Evolutionary conservation across 2,329 filamentous ascomycete species (phyloP).

Genomic region (Monilinia laxa): DNA sequence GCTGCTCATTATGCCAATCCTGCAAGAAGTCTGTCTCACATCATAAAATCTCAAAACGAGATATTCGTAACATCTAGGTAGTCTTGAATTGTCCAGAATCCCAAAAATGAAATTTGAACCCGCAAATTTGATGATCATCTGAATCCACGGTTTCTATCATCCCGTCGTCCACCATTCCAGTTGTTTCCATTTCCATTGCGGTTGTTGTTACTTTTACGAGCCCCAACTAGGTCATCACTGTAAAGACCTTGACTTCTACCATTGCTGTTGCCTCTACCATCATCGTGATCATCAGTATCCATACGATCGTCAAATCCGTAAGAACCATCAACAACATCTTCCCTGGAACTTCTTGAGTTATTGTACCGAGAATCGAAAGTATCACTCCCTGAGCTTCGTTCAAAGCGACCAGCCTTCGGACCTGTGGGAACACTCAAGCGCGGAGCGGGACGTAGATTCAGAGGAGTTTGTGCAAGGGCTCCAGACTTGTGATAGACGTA

Average conservation of each 20-base stretch:
- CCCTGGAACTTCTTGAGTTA: conserved; percentile 27
- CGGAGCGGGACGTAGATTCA: conserved; percentile 11
- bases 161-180: conserved; percentile 30
- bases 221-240: conserved; percentile 38
- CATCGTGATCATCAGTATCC: conserved; percentile 38
- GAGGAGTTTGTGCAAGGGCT: conserved; percentile 22
- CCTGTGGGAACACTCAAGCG: conserved; percentile 33
- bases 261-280: conserved; percentile 22
- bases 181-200: conserved; percentile 29
- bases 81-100: neutral
- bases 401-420: conserved; percentile 36
- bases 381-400: conserved; percentile 31
- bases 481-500: conserved; percentile 69
- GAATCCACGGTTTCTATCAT: conserved; percentile 30
- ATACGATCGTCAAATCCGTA: conserved; percentile 42
- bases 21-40: neutral
- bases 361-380: conserved; percentile 33
- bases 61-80: conserved; percentile 5
- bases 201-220: conserved; percentile 24
- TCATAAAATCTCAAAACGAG: conserved; percentile 12
- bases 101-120: neutral
- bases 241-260: conserved; percentile 35
- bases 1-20: conserved; percentile 13
- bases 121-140: conserved; percentile 29
- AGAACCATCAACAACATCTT: conserved; percentile 40